Conservation (phyloP, 1,284 basidiomycete genomes). For the Ceratobasidium sp. region DNA sequence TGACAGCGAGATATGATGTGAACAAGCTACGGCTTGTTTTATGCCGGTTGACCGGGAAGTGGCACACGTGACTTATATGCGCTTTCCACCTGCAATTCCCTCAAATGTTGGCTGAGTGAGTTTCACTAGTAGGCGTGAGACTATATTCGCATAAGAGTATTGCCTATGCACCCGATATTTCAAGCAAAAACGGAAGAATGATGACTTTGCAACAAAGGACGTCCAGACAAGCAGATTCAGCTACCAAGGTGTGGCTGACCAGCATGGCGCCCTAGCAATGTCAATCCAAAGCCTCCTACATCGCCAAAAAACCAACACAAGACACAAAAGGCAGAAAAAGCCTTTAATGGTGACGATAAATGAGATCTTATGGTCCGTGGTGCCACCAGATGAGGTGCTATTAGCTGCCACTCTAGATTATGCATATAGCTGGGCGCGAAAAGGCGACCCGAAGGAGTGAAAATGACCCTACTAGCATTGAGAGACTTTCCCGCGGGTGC, state of each 20-base stretch:
- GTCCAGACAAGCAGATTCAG: not conserved
- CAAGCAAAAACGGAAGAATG: not conserved
- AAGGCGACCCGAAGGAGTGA: constrained; percentile 21
- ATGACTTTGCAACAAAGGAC: not conserved
- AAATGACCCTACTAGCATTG: not conserved
- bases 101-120: not conserved
- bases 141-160: not conserved
- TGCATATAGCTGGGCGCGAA: constrained; percentile 7
- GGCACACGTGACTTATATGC: not conserved
- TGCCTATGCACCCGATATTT: not conserved
- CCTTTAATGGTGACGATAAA: not conserved
- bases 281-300: not conserved
- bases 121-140: not conserved
- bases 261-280: not conserved
- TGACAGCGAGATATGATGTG: not conserved
- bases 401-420: constrained; percentile 13
- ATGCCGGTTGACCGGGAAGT: constrained; percentile 6
- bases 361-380: constrained; percentile 13
- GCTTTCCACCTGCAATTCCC: not conserved
- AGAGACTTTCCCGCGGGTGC: not conserved
- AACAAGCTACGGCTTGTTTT: not conserved
- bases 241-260: constrained; percentile 11
- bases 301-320: constrained; percentile 7
- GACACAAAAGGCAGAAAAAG: constrained; percentile 1
- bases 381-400: constrained; percentile 3